phyloP scores from a whole-genome alignment of 345 rosid genomes.

The Excoecaria cochinchinensis region DNA sequence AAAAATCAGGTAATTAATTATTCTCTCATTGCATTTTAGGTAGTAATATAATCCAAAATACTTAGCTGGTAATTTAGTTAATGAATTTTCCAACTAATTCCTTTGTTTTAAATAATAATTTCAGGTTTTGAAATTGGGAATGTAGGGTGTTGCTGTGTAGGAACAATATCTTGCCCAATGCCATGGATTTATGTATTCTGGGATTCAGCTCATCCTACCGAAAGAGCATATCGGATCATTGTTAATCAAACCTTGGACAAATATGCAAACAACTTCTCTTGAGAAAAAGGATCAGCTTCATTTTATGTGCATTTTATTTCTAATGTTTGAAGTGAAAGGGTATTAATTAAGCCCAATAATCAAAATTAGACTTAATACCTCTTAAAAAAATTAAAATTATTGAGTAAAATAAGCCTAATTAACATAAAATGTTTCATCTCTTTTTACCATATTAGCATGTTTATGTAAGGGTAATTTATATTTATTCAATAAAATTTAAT shows the following conservation, averaged over 20 bases:
- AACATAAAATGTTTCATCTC: too few relatives aligned
- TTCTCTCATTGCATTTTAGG: neutral
- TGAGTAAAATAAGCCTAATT: too few relatives aligned
- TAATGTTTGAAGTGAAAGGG: too few relatives aligned
- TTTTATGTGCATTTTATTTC: too few relatives aligned
- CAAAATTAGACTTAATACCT: too few relatives aligned
- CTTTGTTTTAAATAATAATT: neutral
- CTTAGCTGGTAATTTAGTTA: neutral
- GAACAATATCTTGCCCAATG: neutral
- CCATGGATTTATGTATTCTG: neutral
- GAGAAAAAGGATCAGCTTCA: neutral
- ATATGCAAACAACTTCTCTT: neutral
- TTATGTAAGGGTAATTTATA: too few relatives aligned
- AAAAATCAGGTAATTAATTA: neutral
- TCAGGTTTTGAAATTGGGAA: neutral
- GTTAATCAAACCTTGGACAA: neutral
- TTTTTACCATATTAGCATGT: too few relatives aligned
- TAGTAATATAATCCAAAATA: neutral
- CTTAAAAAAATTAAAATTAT: too few relatives aligned
- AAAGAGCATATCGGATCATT: neutral
- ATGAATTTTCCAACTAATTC: neutral
- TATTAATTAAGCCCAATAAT: too few relatives aligned
- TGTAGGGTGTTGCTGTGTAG: neutral
- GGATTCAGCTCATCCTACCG: constrained; percentile 4
- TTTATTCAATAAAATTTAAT: too few relatives aligned